Conservation (phyloP, 345 rosid genomes). For the Rhizophora mangle region DNA sequence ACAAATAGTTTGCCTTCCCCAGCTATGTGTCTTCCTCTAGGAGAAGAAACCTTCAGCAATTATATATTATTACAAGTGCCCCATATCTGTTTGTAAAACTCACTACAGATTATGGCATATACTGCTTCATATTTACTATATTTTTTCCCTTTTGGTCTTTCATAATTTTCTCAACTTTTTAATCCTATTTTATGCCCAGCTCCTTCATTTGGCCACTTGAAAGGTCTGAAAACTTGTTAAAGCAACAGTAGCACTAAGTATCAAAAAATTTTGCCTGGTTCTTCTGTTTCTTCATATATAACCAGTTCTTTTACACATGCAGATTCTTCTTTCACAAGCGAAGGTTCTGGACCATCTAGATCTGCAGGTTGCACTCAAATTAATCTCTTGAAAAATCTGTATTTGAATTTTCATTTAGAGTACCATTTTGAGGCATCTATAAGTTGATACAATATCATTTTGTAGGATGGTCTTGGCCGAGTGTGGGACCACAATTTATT, state of each 20-base stretch:
- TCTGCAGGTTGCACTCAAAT: conserved; percentile 48
- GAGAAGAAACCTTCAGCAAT: too few species aligned
- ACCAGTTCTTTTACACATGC: conserved; percentile 2
- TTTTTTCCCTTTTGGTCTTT: not conserved
- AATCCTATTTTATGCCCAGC: not conserved
- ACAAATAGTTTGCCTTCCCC: too few species aligned
- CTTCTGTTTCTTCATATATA: not conserved
- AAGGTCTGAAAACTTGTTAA: not conserved
- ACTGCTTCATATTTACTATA: not conserved
- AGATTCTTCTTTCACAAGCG: conserved; percentile 64
- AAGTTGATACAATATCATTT: conserved; percentile 13
- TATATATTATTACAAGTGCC: too few species aligned
- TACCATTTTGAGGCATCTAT: conserved; percentile 5
- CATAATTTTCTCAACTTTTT: not conserved
- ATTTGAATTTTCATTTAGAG: conserved; percentile 1
- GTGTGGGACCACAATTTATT: conserved; percentile 63
- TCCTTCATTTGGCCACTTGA: not conserved
- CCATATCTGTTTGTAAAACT: too few species aligned
- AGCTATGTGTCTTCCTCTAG: too few species aligned
- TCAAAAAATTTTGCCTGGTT: not conserved
- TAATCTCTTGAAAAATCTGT: not conserved
- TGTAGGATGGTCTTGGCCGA: conserved; percentile 84
- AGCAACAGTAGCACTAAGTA: not conserved
- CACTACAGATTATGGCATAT: too few species aligned
- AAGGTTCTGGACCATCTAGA: conserved; percentile 62